A percentile compares a stretch with the other conserved stretches of the same genome.
Evolutionary conservation across 441 rosid genomes (phyloP).

Genomic region (Adansonia grandidieri): DNA sequence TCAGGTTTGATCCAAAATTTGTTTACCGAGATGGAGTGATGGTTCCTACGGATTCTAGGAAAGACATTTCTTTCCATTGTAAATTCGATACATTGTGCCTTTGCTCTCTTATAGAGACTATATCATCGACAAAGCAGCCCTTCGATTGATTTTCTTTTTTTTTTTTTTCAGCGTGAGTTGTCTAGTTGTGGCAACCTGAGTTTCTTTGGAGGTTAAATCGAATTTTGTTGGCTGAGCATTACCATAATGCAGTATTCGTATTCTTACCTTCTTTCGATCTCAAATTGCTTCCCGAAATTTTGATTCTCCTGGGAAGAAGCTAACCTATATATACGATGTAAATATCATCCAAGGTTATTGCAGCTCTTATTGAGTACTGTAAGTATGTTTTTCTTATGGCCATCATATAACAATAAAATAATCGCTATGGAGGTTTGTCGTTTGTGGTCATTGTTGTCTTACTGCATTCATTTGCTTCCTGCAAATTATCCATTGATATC

Average conservation of each 20-base stretch:
- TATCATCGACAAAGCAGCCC: slow-evolving; percentile 58
- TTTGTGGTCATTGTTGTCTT: not conserved
- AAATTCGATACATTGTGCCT: slow-evolving; percentile 65
- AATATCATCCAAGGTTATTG: slow-evolving; percentile 32
- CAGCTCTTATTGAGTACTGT: slow-evolving; percentile 1
- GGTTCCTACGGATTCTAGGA: slow-evolving; percentile 50
- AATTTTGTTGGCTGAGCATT: slow-evolving; percentile 30
- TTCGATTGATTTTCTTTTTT: slow-evolving; percentile 41
- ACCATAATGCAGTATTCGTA: not conserved
- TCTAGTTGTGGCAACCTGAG: slow-evolving; percentile 28
- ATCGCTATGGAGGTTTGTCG: not conserved
- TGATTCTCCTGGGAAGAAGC: slow-evolving; percentile 19
- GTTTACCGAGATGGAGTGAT: slow-evolving; percentile 74
- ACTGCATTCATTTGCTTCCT: slow-evolving; percentile 5
- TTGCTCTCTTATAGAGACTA: slow-evolving; percentile 65
- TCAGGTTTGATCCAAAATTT: slow-evolving; percentile 49
- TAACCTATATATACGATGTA: slow-evolving; percentile 25
- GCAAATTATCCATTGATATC: slow-evolving; percentile 5
- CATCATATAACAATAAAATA: not conserved
- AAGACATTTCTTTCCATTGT: slow-evolving; percentile 57
- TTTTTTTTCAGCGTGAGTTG: slow-evolving; percentile 26
- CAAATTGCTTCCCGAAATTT: slow-evolving; percentile 14
- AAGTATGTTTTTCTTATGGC: slow-evolving; percentile 16
- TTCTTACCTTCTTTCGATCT: too few species aligned
- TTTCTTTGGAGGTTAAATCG: slow-evolving; percentile 27